These are phyloP conservation scores for Aspergillus carlsbadensis DNA, from an alignment of 495 filamentous ascomycete species.

Conservation along the genomic window DNA sequence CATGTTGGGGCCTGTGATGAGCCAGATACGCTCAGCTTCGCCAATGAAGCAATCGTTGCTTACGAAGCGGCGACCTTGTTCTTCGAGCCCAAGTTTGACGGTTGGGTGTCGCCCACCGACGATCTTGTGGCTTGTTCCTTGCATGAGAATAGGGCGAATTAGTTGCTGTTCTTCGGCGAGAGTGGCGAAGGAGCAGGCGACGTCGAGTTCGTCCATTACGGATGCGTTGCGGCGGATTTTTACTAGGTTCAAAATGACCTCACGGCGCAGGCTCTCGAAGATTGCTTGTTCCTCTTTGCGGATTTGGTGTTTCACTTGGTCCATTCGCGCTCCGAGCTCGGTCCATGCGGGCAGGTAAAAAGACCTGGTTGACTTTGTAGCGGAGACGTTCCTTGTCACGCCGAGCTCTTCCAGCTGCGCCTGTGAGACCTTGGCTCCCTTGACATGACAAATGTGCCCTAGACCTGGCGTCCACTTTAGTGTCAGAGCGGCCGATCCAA, in stretches of 20 bases:
- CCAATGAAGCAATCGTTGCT: conserved; percentile 85
- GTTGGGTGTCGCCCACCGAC: conserved; percentile 85
- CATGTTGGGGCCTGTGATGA: conserved; percentile 99
- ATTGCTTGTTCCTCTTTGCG: conserved; percentile 76
- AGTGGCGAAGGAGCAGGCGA: conserved; percentile 77
- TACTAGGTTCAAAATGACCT: conserved; percentile 74
- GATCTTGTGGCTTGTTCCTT: conserved; percentile 59
- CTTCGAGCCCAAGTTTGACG: conserved; percentile 76
- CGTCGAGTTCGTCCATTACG: conserved; percentile 89
- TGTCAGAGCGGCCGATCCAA: conserved; percentile 61
- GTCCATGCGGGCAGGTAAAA: conserved; percentile 87
- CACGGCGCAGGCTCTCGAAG: conserved; percentile 65
- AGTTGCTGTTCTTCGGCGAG: conserved; percentile 73
- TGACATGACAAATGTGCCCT: conserved; percentile 89
- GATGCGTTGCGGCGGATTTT: conserved; percentile 82
- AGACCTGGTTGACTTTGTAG: conserved; percentile 79
- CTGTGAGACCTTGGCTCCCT: conserved; percentile 67
- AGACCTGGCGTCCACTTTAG: conserved; percentile 80
- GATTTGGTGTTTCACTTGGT: conserved; percentile 71
- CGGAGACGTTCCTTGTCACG: conserved; percentile 61
- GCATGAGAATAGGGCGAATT: conserved; percentile 68
- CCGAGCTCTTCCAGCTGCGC: conserved; percentile 40
- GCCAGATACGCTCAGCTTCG: conserved; percentile 67
- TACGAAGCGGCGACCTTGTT: conserved; percentile 79
- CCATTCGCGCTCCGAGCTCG: conserved; percentile 68